Percentiles rank a stretch among this genome's conserved stretches.
Evolutionary conservation across 495 filamentous ascomycete genomes (phyloP).

Genomic region (Daldinia grandis): DNA sequence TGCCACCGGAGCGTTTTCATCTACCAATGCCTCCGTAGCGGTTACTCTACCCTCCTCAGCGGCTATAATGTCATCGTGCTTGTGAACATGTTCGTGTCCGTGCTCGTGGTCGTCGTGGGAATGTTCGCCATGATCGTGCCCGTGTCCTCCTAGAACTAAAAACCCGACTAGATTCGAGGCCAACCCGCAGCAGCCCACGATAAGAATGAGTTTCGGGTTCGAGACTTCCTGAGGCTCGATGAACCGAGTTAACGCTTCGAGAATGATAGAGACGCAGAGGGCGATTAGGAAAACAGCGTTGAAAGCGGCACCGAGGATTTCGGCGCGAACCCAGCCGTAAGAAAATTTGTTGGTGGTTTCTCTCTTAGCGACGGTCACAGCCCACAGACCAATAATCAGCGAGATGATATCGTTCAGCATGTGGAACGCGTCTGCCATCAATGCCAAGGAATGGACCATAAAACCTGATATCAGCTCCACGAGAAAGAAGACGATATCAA

Average conservation of each 20-base stretch:
- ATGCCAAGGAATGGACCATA: conserved; percentile 84
- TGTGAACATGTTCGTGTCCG: conserved; percentile 49
- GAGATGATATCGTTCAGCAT: conserved; percentile 99
- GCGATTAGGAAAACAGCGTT: conserved; percentile 98
- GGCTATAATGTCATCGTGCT: conserved; percentile 41
- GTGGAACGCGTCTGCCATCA: conserved; percentile 97
- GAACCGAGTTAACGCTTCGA: conserved; percentile 90
- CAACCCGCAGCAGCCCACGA: conserved; percentile 87
- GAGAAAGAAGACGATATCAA: conserved; percentile 89
- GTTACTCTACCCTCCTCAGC: conserved; percentile 42
- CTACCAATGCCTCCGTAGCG: conserved; percentile 24
- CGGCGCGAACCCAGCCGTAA: conserved; percentile 98
- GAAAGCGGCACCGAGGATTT: conserved; percentile 92
- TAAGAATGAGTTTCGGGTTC: conserved; percentile 83
- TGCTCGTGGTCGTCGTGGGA: conserved; percentile 57
- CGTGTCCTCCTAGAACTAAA: conserved; percentile 90
- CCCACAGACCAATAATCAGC: conserved; percentile 91
- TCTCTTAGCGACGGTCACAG: conserved; percentile 84
- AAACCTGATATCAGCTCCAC: conserved; percentile 88
- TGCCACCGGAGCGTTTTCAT: conserved; percentile 46
- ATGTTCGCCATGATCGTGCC: conserved; percentile 71
- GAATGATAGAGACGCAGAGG: conserved; percentile 91
- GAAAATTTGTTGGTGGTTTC: conserved; percentile 87
- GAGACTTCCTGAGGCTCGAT: conserved; percentile 86
- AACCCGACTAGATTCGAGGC: conserved; percentile 89